Conservation (phyloP, 768 basidiomycete species). For the Leccinum imitatum region DNA sequence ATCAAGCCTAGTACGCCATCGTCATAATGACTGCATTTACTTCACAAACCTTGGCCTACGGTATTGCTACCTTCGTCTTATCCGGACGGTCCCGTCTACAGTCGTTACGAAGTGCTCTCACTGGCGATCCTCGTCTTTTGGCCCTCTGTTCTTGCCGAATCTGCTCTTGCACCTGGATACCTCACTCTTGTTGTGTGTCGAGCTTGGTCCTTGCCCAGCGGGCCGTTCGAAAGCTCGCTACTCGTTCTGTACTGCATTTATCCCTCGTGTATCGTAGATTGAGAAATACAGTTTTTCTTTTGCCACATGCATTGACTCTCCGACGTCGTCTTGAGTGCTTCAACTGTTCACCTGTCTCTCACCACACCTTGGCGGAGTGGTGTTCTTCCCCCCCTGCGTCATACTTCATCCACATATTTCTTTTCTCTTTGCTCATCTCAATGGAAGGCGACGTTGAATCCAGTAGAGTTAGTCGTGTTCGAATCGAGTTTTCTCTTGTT, state of each 20-base stretch:
- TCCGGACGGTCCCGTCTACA: not conserved
- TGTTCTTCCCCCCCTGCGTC: conserved; percentile 10
- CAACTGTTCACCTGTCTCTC: conserved; percentile 24
- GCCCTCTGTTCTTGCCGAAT: not conserved
- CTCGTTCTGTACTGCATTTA: conserved; percentile 21
- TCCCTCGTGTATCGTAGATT: conserved; percentile 34
- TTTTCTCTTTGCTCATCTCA: conserved; percentile 43
- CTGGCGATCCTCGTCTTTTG: not conserved
- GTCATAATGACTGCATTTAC: not conserved
- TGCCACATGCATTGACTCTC: conserved; percentile 55
- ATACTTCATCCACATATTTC: conserved; percentile 16
- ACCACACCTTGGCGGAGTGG: conserved; percentile 23
- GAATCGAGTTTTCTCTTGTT: conserved; percentile 28
- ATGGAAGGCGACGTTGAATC: conserved; percentile 44
- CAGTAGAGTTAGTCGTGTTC: conserved; percentile 48
- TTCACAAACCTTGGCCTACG: not conserved
- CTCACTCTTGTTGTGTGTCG: not conserved
- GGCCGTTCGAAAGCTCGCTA: conserved; percentile 6
- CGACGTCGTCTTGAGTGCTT: conserved; percentile 43
- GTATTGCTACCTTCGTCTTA: not conserved
- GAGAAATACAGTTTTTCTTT: conserved; percentile 39
- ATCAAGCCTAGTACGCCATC: not conserved
- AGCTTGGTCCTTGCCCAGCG: not conserved
- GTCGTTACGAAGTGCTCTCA: too few relatives aligned
- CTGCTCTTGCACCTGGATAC: not conserved